A percentile compares a stretch with the other conserved stretches of the same genome.
phyloP scores from a whole-genome alignment of 352 stramenopile species.

The Peronospora farinosa region DNA sequence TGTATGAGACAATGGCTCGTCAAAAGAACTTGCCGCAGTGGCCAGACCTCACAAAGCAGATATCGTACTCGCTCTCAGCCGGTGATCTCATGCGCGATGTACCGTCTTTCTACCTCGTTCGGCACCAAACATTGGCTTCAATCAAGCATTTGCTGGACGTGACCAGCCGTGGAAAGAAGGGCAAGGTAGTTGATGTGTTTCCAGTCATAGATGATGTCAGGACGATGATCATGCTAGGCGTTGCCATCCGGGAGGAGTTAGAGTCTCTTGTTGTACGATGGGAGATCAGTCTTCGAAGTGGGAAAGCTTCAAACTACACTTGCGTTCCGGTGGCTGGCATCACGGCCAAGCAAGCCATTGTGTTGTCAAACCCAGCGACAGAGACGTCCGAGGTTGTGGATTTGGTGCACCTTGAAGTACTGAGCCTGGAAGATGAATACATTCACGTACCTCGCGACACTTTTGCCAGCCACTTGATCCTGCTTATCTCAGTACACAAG shows the following conservation, averaged over 20 bases:
- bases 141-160: conserved; percentile 41
- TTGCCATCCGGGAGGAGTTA: conserved; percentile 53
- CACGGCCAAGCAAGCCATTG: conserved; percentile 19
- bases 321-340: conserved; percentile 24
- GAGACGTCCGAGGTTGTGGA: conserved; percentile 34
- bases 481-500: conserved; percentile 81
- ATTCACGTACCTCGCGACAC: conserved; percentile 67
- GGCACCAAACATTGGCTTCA: conserved; percentile 47
- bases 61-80: conserved; percentile 65
- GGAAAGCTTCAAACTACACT: conserved; percentile 5
- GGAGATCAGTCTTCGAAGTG: conserved; percentile 36
- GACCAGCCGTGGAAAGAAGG: conserved; percentile 21
- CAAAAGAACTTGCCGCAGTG: conserved; percentile 78
- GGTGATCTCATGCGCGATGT: conserved; percentile 62
- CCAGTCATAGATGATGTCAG: conserved; percentile 60
- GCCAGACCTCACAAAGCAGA: conserved; percentile 72
- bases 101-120: conserved; percentile 38
- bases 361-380: conserved; percentile 34
- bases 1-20: conserved; percentile 80
- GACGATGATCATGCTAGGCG: conserved; percentile 59
- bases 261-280: conserved; percentile 55
- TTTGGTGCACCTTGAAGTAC: conserved; percentile 48
- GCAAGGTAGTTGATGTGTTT: conserved; percentile 42
- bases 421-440: conserved; percentile 56
- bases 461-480: conserved; percentile 61